Evolutionary conservation across 2,329 filamentous ascomycete species (phyloP), one percentile per base, ranked within the genome.

Genomic region (Neoascochyta sp.): DNA sequence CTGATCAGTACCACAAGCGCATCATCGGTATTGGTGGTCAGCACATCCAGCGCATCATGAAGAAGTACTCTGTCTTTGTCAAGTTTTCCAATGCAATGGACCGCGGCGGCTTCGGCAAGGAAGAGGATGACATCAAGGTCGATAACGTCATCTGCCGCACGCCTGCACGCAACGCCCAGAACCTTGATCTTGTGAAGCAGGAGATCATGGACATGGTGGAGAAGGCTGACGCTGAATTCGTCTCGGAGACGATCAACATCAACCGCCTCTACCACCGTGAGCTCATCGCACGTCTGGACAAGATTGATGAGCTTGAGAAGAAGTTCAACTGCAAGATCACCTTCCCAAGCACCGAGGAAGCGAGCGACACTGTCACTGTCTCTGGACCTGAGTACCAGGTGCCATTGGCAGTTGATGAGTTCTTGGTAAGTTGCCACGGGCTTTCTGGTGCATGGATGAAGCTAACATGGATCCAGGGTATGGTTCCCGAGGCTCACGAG

Each of bases 1-100:
- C 92, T 3, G 92, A 98, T 54, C 92, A 96, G 65, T 98, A 98
- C 61, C 92, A 98, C 67, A 98, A 98, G 70, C 88, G 92, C 27
- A 98, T 98, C 57, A 98, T 98, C 43, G 92, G 92, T 29, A 96
- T 98, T 52, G 92, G 92, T 39, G 92, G 92, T 7, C 90, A 96
- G 62, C 92, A 98, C 58, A 98, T 98, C 48, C 92, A 98, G 65
- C 86, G 90, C 32, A 96, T 98, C 69, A 98, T 98, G 92, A 96
- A 98, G 73, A 96, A 96, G 68, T 94, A 98, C 66, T 96, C 92
- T 0, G 92, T 98, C 48, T 98, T 98, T 53, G 92, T 98, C 69
- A 98, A 98, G 62, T 98, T 98, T 57, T 95, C 88, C 45, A 98
- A 98, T 52, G 92, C 92, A 10, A 96, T 96, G 89, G 92, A 98